phyloP scores from a whole-genome alignment of 225 moss, liverwort and hornwort genomes.

The Physcomitrellopsis africana region DNA sequence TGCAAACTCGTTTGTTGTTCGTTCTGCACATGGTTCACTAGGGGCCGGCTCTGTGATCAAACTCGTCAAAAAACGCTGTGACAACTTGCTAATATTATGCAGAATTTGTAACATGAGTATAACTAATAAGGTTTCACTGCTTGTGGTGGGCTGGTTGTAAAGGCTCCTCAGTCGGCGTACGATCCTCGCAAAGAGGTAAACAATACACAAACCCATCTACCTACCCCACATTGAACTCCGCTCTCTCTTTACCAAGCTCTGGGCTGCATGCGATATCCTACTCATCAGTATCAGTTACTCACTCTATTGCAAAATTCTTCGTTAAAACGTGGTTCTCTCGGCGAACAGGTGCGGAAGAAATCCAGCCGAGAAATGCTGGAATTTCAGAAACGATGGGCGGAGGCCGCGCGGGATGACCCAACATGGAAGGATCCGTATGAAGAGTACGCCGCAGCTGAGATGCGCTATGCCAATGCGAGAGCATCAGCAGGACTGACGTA shows the following conservation, averaged over 20 bases:
- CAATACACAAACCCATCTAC: not conserved
- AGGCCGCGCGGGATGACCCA: conserved; percentile 52
- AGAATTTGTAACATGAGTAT: not conserved
- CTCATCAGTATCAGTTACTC: not conserved
- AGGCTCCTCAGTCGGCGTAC: conserved; percentile 7
- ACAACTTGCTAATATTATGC: not conserved
- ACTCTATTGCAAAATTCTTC: not conserved
- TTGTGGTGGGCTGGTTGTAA: conserved; percentile 13
- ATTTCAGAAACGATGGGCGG: conserved; percentile 64
- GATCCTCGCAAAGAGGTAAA: conserved; percentile 39
- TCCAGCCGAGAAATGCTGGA: conserved; percentile 42
- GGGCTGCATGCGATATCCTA: no score
- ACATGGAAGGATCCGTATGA: conserved; percentile 73
- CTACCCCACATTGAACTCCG: not conserved
- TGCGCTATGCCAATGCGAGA: not conserved
- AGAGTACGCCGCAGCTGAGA: not conserved
- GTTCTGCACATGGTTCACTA: not conserved
- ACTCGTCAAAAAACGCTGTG: not conserved
- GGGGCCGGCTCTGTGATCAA: not conserved
- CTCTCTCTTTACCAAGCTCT: no score
- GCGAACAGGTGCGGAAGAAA: conserved; percentile 56
- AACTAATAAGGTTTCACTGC: conserved; percentile 18
- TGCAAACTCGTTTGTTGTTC: not conserved
- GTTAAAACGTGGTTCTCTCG: not conserved
- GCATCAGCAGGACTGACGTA: not conserved